These are phyloP conservation scores for Fusarium duplospermum DNA, from an alignment of 2,329 filamentous ascomycete species.

Conservation along the genomic window DNA sequence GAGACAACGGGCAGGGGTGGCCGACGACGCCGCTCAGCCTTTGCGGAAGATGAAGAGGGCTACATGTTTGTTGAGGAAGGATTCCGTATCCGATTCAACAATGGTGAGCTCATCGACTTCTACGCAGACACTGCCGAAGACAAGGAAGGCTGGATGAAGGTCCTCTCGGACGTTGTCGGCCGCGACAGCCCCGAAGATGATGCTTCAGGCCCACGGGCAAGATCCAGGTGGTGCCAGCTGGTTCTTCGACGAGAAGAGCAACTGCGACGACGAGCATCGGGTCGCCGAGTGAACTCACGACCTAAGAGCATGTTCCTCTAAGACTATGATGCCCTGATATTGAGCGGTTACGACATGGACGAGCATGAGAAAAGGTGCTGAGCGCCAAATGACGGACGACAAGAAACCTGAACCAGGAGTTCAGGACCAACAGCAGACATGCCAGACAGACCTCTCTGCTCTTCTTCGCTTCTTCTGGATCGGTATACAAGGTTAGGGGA, in stretches of 20 bases:
- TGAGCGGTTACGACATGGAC: conserved; percentile 22
- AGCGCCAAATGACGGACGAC: conserved; percentile 30
- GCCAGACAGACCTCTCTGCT: conserved; percentile 41
- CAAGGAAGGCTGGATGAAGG: conserved; percentile 96
- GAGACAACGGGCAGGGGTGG: conserved; percentile 82
- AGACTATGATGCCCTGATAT: conserved; percentile 32
- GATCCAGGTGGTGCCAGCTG: conserved; percentile 74
- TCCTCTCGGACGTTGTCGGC: conserved; percentile 77
- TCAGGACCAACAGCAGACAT: conserved; percentile 35
- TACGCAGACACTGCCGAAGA: conserved; percentile 90
- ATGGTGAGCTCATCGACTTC: conserved; percentile 98
- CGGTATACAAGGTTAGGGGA: conserved; percentile 33
- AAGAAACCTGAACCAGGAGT: conserved; percentile 44
- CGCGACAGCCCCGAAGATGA: conserved; percentile 65
- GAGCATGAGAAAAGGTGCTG: conserved; percentile 40
- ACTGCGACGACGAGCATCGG: conserved; percentile 65
- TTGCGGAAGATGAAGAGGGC: conserved; percentile 97
- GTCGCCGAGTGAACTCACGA: conserved; percentile 64
- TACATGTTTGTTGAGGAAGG: conserved; percentile 99
- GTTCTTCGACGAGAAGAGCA: conserved; percentile 73
- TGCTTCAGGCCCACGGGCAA: conserved; percentile 53
- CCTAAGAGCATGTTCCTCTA: conserved; percentile 69
- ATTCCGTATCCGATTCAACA: conserved; percentile 98
- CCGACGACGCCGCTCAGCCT: conserved; percentile 89
- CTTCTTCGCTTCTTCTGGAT: conserved; percentile 30